Conservation (phyloP, 1,139 yeast genomes). For the Yamadazyma spencermartinsiae region DNA sequence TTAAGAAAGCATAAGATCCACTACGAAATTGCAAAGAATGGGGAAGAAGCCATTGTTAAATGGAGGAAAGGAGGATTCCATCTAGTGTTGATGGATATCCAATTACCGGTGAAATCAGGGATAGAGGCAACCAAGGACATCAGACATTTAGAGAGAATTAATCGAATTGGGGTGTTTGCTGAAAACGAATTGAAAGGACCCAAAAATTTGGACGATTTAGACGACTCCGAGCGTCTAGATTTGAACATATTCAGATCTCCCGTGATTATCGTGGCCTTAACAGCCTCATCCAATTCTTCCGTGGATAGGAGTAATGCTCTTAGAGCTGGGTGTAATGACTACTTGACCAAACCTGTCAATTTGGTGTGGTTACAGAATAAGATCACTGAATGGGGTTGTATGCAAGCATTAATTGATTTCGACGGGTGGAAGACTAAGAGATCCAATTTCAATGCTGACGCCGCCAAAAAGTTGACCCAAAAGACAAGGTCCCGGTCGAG, state of each 20-base stretch:
- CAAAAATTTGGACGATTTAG: constrained; percentile 23
- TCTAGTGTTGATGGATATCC: constrained; percentile 91
- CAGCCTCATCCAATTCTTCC: constrained; percentile 83
- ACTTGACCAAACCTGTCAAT: constrained; percentile 94
- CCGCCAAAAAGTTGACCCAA: constrained; percentile 13
- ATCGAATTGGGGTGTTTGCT: constrained; percentile 80
- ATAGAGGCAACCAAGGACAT: constrained; percentile 91
- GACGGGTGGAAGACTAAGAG: constrained; percentile 78
- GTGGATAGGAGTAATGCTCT: constrained; percentile 88
- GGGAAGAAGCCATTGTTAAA: constrained; percentile 87
- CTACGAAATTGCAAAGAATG: constrained; percentile 85
- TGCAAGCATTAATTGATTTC: constrained; percentile 96
- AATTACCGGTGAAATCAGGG: constrained; percentile 90
- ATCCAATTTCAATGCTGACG: constrained; percentile 12
- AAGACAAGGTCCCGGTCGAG: constrained; percentile 12
- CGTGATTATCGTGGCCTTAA: constrained; percentile 91
- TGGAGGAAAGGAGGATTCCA: constrained; percentile 95
- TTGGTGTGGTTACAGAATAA: constrained; percentile 92
- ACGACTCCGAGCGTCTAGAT: constrained; percentile 51
- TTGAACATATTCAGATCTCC: constrained; percentile 73
- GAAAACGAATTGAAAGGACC: constrained; percentile 35
- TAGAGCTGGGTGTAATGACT: constrained; percentile 97
- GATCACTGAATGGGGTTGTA: constrained; percentile 94
- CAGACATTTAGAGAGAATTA: constrained; percentile 75
- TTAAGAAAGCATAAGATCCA: constrained; percentile 82